A percentile compares a stretch with the other conserved stretches of the same genome.
These are phyloP conservation scores for Meyerozyma carpophila DNA, from an alignment of 1,139 yeast genomes.

Conservation along the genomic window DNA sequence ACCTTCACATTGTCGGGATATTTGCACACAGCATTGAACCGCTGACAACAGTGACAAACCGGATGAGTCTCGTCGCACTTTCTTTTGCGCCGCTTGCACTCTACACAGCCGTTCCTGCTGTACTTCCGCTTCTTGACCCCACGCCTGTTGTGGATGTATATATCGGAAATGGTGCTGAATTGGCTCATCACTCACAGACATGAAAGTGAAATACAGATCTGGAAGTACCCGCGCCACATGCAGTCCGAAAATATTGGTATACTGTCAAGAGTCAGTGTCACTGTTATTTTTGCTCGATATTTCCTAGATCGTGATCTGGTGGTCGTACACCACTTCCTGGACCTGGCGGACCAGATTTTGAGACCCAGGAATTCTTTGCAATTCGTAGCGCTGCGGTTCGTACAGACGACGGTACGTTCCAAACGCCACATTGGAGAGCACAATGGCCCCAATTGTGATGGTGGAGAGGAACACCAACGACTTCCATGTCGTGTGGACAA, in stretches of 20 bases:
- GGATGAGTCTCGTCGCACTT: constrained; percentile 31
- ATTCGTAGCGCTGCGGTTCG: not conserved
- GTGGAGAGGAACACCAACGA: constrained; percentile 48
- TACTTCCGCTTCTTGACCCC: constrained; percentile 41
- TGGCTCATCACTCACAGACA: not conserved
- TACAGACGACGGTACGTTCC: constrained; percentile 19
- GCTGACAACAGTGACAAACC: constrained; percentile 38
- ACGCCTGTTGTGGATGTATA: not conserved
- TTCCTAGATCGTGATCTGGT: not conserved
- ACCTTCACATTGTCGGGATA: not conserved
- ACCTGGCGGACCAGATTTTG: too few relatives aligned
- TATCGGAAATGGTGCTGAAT: not conserved
- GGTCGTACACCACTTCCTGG: not conserved
- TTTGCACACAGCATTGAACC: constrained; percentile 20
- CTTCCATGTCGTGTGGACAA: constrained; percentile 73
- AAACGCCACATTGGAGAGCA: constrained; percentile 38
- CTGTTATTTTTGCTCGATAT: too few relatives aligned
- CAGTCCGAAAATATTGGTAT: too few relatives aligned
- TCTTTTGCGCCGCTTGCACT: constrained; percentile 58
- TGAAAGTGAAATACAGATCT: too few relatives aligned
- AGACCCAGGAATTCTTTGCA: too few relatives aligned
- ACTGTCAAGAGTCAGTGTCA: too few relatives aligned
- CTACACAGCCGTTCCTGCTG: constrained; percentile 57
- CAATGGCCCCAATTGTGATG: constrained; percentile 38
- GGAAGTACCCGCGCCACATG: not conserved